Conservation (phyloP, 768 basidiomycete species). For the Podaxis pistillaris region DNA sequence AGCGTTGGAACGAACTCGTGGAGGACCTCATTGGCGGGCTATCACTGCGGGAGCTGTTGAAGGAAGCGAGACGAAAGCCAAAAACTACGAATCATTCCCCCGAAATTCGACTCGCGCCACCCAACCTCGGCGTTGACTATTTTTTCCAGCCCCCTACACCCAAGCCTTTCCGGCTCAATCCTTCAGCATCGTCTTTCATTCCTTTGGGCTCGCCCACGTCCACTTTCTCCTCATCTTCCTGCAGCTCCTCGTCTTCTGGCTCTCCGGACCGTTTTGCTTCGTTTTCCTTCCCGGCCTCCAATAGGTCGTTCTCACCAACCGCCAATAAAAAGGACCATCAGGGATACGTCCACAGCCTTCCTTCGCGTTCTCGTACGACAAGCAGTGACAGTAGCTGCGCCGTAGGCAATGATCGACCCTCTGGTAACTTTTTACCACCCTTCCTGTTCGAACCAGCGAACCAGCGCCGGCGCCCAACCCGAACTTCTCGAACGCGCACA, state of each 20-base stretch:
- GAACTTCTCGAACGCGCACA: slow-evolving; percentile 55
- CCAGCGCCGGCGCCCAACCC: slow-evolving; percentile 32
- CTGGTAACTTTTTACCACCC: slow-evolving; percentile 33
- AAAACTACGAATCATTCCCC: not conserved
- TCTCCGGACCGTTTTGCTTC: slow-evolving; percentile 26
- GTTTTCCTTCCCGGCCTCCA: slow-evolving; percentile 51
- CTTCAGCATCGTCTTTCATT: slow-evolving; percentile 44
- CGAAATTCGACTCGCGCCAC: not conserved
- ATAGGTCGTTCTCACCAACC: slow-evolving; percentile 12
- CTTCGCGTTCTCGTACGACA: slow-evolving; percentile 6
- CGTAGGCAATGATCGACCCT: slow-evolving; percentile 26
- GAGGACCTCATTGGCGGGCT: slow-evolving; percentile 35
- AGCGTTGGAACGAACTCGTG: slow-evolving; percentile 42
- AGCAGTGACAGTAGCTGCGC: slow-evolving; percentile 10
- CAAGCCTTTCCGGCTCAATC: slow-evolving; percentile 38
- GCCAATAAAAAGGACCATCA: slow-evolving; percentile 49
- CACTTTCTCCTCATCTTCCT: slow-evolving; percentile 15
- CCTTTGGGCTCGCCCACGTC: slow-evolving; percentile 32
- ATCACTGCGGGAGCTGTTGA: slow-evolving; percentile 1
- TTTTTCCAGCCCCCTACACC: slow-evolving; percentile 52
- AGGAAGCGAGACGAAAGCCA: not conserved
- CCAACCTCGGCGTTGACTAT: slow-evolving; percentile 30
- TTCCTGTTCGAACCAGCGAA: slow-evolving; percentile 42
- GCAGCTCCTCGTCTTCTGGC: slow-evolving; percentile 1
- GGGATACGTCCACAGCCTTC: slow-evolving; percentile 39